Evolutionary conservation across 768 basidiomycete genomes (phyloP).

Genomic region (Tulasnella sp.): DNA sequence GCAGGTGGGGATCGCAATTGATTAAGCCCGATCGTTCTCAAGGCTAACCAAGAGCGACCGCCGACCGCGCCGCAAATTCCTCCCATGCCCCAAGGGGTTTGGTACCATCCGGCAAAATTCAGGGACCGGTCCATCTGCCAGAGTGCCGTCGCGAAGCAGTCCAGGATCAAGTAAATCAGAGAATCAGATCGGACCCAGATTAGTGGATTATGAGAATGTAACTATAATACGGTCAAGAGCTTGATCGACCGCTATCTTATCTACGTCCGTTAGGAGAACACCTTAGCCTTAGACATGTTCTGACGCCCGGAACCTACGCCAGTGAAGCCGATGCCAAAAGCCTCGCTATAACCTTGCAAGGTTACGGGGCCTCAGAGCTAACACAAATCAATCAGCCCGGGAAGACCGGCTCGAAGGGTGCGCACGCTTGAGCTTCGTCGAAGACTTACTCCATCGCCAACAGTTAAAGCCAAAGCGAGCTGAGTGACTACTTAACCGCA

Average conservation of each 20-base stretch:
- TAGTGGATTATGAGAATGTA: not conserved
- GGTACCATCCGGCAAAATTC: not conserved
- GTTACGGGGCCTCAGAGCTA: not conserved
- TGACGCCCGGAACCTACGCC: not conserved
- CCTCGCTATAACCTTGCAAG: not conserved
- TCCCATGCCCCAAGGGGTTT: not conserved
- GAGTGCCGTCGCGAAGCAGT: not conserved
- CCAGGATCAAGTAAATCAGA: not conserved
- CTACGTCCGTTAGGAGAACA: not conserved
- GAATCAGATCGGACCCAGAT: not conserved
- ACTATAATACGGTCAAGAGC: not conserved
- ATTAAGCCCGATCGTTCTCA: not conserved
- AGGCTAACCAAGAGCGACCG: not conserved
- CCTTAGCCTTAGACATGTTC: not conserved
- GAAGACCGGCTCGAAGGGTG: not conserved
- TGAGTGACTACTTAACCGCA: not conserved
- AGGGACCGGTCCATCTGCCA: not conserved
- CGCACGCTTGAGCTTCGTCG: not conserved
- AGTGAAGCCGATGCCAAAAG: not conserved
- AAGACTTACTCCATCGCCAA: not conserved
- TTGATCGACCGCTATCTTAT: not conserved
- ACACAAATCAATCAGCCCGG: not conserved
- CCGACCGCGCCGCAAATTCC: not conserved
- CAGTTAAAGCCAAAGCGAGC: not conserved
- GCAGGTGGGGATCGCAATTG: not conserved